These are phyloP conservation scores for Backusella morwellensis DNA, from an alignment of 192 early-diverging fungal species.

Conservation along the genomic window DNA sequence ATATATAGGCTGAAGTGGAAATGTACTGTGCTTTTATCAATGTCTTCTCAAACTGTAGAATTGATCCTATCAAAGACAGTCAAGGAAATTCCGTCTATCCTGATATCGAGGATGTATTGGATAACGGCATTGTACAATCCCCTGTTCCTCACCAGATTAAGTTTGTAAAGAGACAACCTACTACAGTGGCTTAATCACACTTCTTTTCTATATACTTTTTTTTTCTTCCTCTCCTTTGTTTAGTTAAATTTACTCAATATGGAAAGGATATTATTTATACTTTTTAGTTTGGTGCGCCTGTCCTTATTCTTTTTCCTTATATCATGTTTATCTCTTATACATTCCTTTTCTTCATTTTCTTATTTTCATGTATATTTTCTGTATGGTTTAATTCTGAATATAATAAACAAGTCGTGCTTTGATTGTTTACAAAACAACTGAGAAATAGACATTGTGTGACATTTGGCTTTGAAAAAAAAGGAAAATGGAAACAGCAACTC, in stretches of 20 bases:
- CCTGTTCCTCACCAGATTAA: constrained; percentile 3
- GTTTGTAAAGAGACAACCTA: neutral
- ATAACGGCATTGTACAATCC: neutral
- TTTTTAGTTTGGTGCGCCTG: neutral
- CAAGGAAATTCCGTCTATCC: neutral
- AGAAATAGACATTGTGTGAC: neutral
- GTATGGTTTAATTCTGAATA: neutral
- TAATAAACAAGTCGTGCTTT: neutral
- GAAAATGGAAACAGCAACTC: neutral
- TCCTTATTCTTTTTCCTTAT: neutral
- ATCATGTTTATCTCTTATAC: neutral
- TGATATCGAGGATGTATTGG: neutral
- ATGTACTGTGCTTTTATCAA: neutral
- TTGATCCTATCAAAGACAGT: neutral
- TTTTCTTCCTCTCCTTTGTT: neutral
- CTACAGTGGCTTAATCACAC: neutral
- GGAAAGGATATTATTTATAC: neutral
- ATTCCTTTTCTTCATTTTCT: neutral
- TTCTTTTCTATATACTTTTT: neutral
- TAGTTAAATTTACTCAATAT: neutral
- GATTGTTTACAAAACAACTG: neutral
- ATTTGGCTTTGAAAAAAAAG: neutral
- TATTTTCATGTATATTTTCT: neutral
- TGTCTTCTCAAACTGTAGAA: neutral
- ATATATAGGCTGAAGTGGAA: constrained; percentile 10